phyloP scores from a whole-genome alignment of 108 stramenopile genomes.

The Mayamaea pseudoterrestris region DNA sequence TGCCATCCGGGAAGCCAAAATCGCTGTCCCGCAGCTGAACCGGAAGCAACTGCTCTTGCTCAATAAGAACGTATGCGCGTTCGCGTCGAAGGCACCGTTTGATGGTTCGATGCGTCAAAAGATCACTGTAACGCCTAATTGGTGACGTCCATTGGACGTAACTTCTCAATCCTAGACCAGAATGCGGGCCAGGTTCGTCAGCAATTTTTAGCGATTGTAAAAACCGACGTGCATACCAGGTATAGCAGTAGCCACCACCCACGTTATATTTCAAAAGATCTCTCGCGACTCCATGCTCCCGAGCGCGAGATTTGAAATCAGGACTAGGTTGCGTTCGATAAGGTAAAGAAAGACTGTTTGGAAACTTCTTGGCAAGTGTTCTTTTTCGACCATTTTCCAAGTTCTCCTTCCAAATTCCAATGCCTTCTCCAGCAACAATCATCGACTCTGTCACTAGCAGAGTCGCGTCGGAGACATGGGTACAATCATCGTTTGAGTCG shows the following conservation, averaged over 20 bases:
- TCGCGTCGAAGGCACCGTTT: slow-evolving; percentile 66
- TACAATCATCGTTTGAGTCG: slow-evolving; percentile 14
- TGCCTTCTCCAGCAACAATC: slow-evolving; percentile 77
- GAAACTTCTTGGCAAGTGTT: not conserved
- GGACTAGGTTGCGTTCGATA: slow-evolving; percentile 40
- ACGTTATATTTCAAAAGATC: slow-evolving; percentile 35
- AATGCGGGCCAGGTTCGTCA: slow-evolving; percentile 35
- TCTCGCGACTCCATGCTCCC: slow-evolving; percentile 30
- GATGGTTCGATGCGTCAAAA: slow-evolving; percentile 44
- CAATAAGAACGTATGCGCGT: slow-evolving; percentile 32
- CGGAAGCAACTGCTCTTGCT: slow-evolving; percentile 29
- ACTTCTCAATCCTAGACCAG: slow-evolving; percentile 59
- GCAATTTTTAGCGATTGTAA: slow-evolving; percentile 43
- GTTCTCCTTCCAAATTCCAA: slow-evolving; percentile 50
- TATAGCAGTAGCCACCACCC: slow-evolving; percentile 54
- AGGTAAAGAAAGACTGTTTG: slow-evolving; percentile 37
- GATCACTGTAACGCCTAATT: slow-evolving; percentile 46
- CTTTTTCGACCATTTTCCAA: slow-evolving; percentile 13
- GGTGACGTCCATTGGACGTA: slow-evolving; percentile 80
- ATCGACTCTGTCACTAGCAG: slow-evolving; percentile 73
- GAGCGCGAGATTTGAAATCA: slow-evolving; percentile 34
- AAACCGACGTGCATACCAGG: slow-evolving; percentile 71
- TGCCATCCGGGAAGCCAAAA: slow-evolving; percentile 21
- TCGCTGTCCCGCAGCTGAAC: slow-evolving; percentile 22
- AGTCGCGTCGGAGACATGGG: slow-evolving; percentile 46